Conservation (phyloP, 2,329 filamentous ascomycete genomes). For the Bipolaris cookei region DNA sequence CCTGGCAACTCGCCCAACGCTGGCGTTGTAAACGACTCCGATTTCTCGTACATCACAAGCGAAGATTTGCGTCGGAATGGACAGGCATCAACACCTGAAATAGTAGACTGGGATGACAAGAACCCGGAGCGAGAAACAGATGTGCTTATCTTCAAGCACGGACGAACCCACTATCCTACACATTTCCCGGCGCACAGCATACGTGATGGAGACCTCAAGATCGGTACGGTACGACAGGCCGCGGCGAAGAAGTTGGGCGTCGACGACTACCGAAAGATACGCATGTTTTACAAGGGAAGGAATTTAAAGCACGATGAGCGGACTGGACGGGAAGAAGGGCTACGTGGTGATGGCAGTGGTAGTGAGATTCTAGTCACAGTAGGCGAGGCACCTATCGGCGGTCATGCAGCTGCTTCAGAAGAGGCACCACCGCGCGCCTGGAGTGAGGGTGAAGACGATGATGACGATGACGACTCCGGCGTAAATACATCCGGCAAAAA, state of each 20-base stretch:
- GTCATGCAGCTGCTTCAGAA: constrained; percentile 45
- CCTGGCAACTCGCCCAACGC: constrained; percentile 44
- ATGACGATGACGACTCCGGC: constrained; percentile 41
- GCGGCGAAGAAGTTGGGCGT: constrained; percentile 70
- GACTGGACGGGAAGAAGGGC: constrained; percentile 64
- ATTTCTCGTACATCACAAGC: constrained; percentile 84
- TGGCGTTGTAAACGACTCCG: constrained; percentile 72
- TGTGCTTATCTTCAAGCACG: constrained; percentile 72
- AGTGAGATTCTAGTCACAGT: constrained; percentile 67
- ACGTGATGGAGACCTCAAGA: constrained; percentile 72
- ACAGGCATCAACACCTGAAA: constrained; percentile 51
- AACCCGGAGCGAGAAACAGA: constrained; percentile 66
- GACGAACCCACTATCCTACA: constrained; percentile 68
- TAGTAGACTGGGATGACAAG: constrained; percentile 49
- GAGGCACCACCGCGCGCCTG: constrained; percentile 41
- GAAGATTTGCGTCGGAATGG: constrained; percentile 65
- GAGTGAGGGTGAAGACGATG: constrained; percentile 50
- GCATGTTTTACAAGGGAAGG: constrained; percentile 75
- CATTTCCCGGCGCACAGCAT: constrained; percentile 79
- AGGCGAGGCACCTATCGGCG: constrained; percentile 57
- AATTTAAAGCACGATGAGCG: constrained; percentile 69
- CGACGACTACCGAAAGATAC: constrained; percentile 63
- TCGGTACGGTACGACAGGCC: constrained; percentile 71
- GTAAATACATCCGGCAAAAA: constrained; percentile 41
- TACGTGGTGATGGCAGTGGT: constrained; percentile 62